phyloP scores from a whole-genome alignment of 192 early-diverging fungal species.

The Coemansia sp. region DNA sequence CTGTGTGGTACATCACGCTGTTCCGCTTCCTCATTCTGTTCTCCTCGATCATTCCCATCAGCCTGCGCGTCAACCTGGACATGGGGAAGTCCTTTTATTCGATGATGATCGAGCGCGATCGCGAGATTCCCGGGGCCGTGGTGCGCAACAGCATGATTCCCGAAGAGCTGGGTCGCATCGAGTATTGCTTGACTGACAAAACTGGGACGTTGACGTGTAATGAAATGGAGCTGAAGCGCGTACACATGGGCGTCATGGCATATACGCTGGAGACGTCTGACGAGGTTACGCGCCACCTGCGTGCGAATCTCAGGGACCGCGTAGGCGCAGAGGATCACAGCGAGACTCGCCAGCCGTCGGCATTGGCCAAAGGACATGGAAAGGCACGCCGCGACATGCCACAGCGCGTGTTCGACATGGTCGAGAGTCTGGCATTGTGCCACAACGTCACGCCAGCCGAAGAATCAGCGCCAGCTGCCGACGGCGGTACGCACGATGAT shows the following conservation, averaged over 20 bases:
- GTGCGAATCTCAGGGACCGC: constrained; percentile 37
- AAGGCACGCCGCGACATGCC: constrained; percentile 80
- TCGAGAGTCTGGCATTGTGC: constrained; percentile 83
- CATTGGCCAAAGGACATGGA: constrained; percentile 28
- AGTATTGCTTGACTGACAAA: constrained; percentile 92
- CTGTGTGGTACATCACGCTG: constrained; percentile 87
- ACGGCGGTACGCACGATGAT: constrained; percentile 26
- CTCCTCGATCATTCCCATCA: constrained; percentile 94
- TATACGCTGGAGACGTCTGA: constrained; percentile 88
- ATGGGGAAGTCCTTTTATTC: constrained; percentile 97
- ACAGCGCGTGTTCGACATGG: constrained; percentile 83
- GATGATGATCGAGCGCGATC: constrained; percentile 83
- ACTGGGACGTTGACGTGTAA: constrained; percentile 95
- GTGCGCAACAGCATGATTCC: constrained; percentile 93
- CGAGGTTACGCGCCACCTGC: constrained; percentile 74
- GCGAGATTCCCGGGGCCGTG: constrained; percentile 79
- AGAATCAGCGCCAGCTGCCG: constrained; percentile 13
- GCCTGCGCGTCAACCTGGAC: constrained; percentile 91
- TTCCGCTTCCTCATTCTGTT: constrained; percentile 94
- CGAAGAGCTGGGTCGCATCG: constrained; percentile 92
- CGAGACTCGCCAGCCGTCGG: not conserved
- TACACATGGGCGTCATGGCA: constrained; percentile 95
- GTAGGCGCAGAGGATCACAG: not conserved
- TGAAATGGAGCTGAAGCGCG: constrained; percentile 93
- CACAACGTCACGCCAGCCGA: constrained; percentile 77